A percentile compares a stretch with the other conserved stretches of the same genome.
Conservation (phyloP, 1,139 yeast species). For the Kodamaea anthophila region DNA sequence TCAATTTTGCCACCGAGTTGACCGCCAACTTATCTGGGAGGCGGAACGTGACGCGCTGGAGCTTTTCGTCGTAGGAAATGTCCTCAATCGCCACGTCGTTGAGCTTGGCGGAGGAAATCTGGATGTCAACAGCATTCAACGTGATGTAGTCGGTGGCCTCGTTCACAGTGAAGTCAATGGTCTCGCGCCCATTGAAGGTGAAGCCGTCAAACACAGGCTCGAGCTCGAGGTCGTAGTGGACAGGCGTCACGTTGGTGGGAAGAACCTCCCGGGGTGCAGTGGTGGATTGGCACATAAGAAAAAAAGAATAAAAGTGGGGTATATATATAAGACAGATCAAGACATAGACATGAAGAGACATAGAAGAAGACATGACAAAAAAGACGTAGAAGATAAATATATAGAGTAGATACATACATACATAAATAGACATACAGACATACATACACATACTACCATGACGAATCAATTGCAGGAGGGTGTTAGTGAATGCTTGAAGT, state of each 20-base stretch:
- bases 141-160: slow-evolving; percentile 47
- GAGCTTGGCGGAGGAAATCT: slow-evolving; percentile 47
- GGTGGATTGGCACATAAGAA: slow-evolving; percentile 5
- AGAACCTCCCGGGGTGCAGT: slow-evolving; percentile 53
- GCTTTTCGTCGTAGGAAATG: slow-evolving; percentile 42
- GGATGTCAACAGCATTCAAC: slow-evolving; percentile 62
- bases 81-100: slow-evolving; percentile 26
- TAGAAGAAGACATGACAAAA: too few species aligned
- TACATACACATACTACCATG: too few species aligned
- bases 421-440: too few species aligned
- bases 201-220: slow-evolving; percentile 71
- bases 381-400: too few species aligned
- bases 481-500: too few species aligned
- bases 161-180: slow-evolving; percentile 58
- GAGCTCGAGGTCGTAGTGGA: slow-evolving; percentile 61
- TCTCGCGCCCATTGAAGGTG: slow-evolving; percentile 62
- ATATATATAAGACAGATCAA: too few species aligned
- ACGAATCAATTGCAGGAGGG: too few species aligned
- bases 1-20: slow-evolving; percentile 41
- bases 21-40: slow-evolving; percentile 43
- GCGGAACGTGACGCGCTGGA: slow-evolving; percentile 60
- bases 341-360: too few species aligned
- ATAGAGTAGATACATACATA: too few species aligned
- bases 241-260: slow-evolving; percentile 67
- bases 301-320: too few species aligned